Evolutionary conservation across 805 yeast species (phyloP), one percentile per base, ranked within the genome.

Genomic region (Barnettozyma botsteinii): DNA sequence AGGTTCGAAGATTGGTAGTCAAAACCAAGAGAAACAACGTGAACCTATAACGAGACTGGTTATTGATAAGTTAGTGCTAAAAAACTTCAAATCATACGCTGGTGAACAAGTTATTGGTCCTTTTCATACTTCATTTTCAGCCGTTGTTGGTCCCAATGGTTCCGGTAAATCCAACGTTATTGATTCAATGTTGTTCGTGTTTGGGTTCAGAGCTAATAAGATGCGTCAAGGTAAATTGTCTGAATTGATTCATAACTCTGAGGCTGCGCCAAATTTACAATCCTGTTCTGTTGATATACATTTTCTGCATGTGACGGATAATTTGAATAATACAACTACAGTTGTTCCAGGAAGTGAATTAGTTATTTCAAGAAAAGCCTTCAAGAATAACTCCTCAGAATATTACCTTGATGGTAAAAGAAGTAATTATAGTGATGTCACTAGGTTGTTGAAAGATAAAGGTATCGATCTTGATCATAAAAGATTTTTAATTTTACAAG

Each of bases 91-190:
- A 58, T 88, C 97, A 0, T 93, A 93, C 58, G 98, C 97, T 1
- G 98, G 98, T 0, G 66, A 72, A 14, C 98, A 93, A 63, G 76
- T 77, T 7, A 85, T 93, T 37, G 99, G 99, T 0, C 99, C 99
- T 0, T 93, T 93, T 61, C 84, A 93, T 53, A 65, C 89, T 27
- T 86, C 94, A 5, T 94, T 93, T 56, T 85, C 96, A 10, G 98
- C 99, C 0, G 95, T 93, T 10, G 97, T 93, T 12, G 99, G 99
- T 0, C 98, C 98, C 5, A 93, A 93, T 60, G 99, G 99, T 8
- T 84, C 96, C 11, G 99, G 99, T 3, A 93, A 93, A 62, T 89
- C 98, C 13, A 93, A 94, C 56, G 97, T 93, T 48, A 93, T 93
- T 60, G 98, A 94, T 60, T 87, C 97, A 5, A 79, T 93, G 71